phyloP scores from a whole-genome alignment of 768 basidiomycete genomes.

The Mycena capillaripes region DNA sequence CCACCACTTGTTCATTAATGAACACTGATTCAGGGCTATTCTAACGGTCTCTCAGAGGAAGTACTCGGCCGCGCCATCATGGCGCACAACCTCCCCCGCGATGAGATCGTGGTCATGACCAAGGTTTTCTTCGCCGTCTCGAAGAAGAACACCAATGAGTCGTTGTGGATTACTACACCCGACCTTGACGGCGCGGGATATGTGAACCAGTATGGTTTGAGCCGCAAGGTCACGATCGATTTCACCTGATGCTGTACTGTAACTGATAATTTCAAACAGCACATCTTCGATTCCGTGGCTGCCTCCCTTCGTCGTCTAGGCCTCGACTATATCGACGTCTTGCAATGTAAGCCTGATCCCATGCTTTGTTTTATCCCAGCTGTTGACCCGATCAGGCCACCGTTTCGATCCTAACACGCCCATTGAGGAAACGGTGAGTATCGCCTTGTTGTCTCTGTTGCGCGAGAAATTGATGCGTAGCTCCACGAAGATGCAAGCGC shows the following conservation, averaged over 20 bases:
- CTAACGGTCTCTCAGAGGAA: too few species aligned
- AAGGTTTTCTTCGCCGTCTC: too few species aligned
- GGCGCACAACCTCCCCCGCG: too few species aligned
- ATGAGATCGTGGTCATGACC: too few species aligned
- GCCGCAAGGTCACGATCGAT: constrained; percentile 57
- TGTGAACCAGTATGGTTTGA: too few species aligned
- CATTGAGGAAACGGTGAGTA: constrained; percentile 64
- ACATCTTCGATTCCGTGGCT: constrained; percentile 80
- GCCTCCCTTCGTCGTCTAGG: constrained; percentile 74
- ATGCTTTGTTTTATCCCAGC: not conserved
- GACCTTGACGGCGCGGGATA: constrained; percentile 58
- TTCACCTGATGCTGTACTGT: not conserved
- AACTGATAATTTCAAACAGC: constrained; percentile 51
- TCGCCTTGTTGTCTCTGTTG: not conserved
- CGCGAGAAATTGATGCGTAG: not conserved
- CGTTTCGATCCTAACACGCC: constrained; percentile 72
- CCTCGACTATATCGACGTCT: constrained; percentile 80
- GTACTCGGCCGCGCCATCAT: too few species aligned
- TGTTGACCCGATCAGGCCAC: constrained; percentile 57
- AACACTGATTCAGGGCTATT: too few species aligned
- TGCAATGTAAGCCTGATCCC: constrained; percentile 69
- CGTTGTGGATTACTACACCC: too few species aligned
- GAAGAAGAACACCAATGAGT: too few species aligned
- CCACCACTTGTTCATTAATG: too few species aligned
- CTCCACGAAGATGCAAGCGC: constrained; percentile 68